These are phyloP conservation scores for Candida sp. DNA, from an alignment of 1,139 yeast species.

Conservation along the genomic window DNA sequence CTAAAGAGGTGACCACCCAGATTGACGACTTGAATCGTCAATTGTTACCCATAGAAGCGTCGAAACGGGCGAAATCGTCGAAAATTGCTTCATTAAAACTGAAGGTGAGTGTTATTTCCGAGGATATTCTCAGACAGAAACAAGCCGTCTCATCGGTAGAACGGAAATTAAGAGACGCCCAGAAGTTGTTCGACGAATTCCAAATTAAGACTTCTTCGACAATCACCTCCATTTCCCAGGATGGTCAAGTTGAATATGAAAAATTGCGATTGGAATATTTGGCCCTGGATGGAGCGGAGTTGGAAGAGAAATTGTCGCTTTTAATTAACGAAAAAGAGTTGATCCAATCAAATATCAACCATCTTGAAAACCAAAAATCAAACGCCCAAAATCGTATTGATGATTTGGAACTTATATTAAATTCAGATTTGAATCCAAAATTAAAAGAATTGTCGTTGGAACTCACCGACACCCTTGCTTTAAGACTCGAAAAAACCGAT, in stretches of 20 bases:
- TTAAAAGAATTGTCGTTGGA: slow-evolving; percentile 30
- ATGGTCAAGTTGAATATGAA: slow-evolving; percentile 60
- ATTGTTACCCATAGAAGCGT: slow-evolving; percentile 57
- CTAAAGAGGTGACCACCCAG: slow-evolving; percentile 34
- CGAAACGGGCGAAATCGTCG: slow-evolving; percentile 42
- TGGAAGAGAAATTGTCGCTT: slow-evolving; percentile 49
- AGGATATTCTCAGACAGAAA: slow-evolving; percentile 54
- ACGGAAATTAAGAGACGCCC: slow-evolving; percentile 46
- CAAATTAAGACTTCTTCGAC: slow-evolving; percentile 42
- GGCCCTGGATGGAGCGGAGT: slow-evolving; percentile 53
- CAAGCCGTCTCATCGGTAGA: slow-evolving; percentile 37
- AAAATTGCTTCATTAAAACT: slow-evolving; percentile 48
- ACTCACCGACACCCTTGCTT: slow-evolving; percentile 29
- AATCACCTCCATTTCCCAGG: slow-evolving; percentile 13
- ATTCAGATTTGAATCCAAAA: slow-evolving; percentile 28
- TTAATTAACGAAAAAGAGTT: slow-evolving; percentile 45
- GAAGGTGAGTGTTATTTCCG: slow-evolving; percentile 50
- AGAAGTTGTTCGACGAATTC: slow-evolving; percentile 40
- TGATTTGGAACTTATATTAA: slow-evolving; percentile 26
- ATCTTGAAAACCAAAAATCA: slow-evolving; percentile 41
- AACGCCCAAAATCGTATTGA: slow-evolving; percentile 38
- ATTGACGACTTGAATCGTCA: slow-evolving; percentile 47
- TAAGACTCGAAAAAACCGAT: slow-evolving; percentile 40
- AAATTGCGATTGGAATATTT: slow-evolving; percentile 55
- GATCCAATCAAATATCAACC: slow-evolving; percentile 32